Percentiles rank a stretch among this genome's conserved stretches.
These are phyloP conservation scores for Aspergillus sp. DNA, from an alignment of 2,329 filamentous ascomycete genomes.

Conservation along the genomic window DNA sequence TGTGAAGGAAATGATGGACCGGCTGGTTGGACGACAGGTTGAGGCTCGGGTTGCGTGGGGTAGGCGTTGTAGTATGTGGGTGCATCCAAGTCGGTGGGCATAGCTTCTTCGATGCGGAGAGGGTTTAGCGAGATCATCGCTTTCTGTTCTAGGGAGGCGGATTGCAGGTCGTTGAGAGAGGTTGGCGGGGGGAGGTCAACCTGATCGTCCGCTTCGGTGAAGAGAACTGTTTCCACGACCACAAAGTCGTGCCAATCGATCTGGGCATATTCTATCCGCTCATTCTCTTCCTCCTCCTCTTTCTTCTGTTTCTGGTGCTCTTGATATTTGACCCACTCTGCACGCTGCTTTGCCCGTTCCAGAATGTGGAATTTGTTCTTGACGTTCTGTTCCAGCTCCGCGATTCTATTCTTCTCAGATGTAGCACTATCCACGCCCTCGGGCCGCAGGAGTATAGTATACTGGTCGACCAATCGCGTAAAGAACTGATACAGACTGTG, in stretches of 20 bases:
- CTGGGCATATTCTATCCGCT: constrained; percentile 76
- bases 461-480: constrained; percentile 89
- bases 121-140: constrained; percentile 85
- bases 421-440: constrained; percentile 71
- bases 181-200: constrained; percentile 86
- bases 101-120: constrained; percentile 89
- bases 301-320: constrained; percentile 85
- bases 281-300: constrained; percentile 83
- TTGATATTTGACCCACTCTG: constrained; percentile 84
- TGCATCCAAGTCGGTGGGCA: constrained; percentile 74
- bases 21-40: constrained; percentile 39
- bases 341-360: constrained; percentile 78
- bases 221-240: constrained; percentile 91
- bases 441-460: constrained; percentile 75
- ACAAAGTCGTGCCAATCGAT: constrained; percentile 99
- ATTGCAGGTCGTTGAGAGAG: constrained; percentile 87
- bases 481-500: constrained; percentile 98
- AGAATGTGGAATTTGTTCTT: constrained; percentile 80
- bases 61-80: constrained; percentile 59
- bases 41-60: constrained; percentile 45
- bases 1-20: constrained; percentile 37
- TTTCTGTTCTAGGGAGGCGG: constrained; percentile 92
- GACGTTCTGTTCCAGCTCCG: constrained; percentile 73
- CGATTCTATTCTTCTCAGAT: constrained; percentile 72
- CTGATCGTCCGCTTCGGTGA: constrained; percentile 85